Evolutionary conservation across 768 basidiomycete species (phyloP), one percentile per base, ranked within the genome.

Genomic region (Filobasidium floriforme): DNA sequence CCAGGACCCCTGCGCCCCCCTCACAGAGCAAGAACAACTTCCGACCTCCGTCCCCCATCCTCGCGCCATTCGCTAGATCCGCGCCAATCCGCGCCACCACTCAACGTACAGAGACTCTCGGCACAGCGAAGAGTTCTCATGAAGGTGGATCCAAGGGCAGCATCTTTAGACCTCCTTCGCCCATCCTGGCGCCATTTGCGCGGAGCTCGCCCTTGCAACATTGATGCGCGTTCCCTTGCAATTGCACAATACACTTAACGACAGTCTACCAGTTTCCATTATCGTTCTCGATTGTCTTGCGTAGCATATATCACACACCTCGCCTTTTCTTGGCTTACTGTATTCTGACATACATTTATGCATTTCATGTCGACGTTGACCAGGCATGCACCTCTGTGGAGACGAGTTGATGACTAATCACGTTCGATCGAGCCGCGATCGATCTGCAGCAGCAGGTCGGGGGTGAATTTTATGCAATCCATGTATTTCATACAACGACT

Each of bases 151-250:
- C 46, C 15, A 49, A 49, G 22, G 18, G 54, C 2, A 32, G 26
- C 15, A 26, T 57, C 54, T 61, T 66, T 44, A 54, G 52, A 26
- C 65, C 65, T 14, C 65, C 65, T 7, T 66, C 65, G 7, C 65
- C 65, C 22, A 66, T 66, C 51, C 54, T 66, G 32, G 65, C 65
- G 10, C 65, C 65, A 19, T 66, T 66, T 61, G 65, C 65, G n/a
- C 41, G 65, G 37, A 40, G 32, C 32, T n/a, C 12, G 28, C 32
- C 59, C 5, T 43, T 57, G n/a, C 29, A 14, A 18, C 24, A 29
- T 2, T 49, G 46, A 49, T 14, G 18, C 18, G 5, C 46, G 46
- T 49, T 44, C 46, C 12, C 46, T 22, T 49, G 15, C 46, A 22
- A 2, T 22, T 18, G 5, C 12, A n/a, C n/a, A n/a, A n/a, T n/a